Percentiles rank a stretch among this genome's conserved stretches.
Evolutionary conservation across 352 stramenopile genomes (phyloP).

Genomic region (Globisporangium nagaii): DNA sequence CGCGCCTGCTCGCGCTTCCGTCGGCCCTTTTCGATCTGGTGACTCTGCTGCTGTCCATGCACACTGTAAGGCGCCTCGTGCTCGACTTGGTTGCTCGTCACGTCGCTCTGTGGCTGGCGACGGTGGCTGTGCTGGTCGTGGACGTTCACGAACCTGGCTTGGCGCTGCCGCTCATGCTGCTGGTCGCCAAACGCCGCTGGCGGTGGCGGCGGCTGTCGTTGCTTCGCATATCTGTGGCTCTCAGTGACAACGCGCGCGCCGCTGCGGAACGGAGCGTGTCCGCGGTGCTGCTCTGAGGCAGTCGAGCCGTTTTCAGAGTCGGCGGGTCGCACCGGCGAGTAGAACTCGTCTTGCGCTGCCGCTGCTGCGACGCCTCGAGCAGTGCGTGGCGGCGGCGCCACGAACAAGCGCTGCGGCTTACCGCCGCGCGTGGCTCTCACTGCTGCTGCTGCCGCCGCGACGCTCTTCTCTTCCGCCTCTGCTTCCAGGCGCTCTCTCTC

Average conservation of each 20-base stretch:
- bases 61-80: constrained; percentile 12
- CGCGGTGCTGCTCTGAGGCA: background rate
- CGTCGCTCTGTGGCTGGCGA: background rate
- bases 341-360: constrained; percentile 15
- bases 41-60: constrained; percentile 1
- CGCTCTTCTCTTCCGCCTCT: background rate
- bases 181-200: background rate
- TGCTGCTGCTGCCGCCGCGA: constrained; percentile 8
- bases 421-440: background rate
- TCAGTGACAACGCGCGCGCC: background rate
- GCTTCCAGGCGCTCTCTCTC: constrained; percentile 25
- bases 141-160: background rate
- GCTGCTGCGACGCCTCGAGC: background rate
- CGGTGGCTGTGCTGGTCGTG: background rate
- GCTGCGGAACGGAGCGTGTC: constrained; percentile 10
- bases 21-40: constrained; percentile 16
- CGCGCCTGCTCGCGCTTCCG: constrained; percentile 21
- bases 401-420: background rate
- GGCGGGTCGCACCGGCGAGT: constrained; percentile 24
- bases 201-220: background rate
- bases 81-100: constrained; percentile 8
- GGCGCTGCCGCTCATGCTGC: background rate
- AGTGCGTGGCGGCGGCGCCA: background rate
- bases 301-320: background rate
- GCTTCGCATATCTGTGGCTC: background rate